These are phyloP conservation scores for Micromonas pusilla DNA, from an alignment of 139 green algal genomes.

Conservation along the genomic window DNA sequence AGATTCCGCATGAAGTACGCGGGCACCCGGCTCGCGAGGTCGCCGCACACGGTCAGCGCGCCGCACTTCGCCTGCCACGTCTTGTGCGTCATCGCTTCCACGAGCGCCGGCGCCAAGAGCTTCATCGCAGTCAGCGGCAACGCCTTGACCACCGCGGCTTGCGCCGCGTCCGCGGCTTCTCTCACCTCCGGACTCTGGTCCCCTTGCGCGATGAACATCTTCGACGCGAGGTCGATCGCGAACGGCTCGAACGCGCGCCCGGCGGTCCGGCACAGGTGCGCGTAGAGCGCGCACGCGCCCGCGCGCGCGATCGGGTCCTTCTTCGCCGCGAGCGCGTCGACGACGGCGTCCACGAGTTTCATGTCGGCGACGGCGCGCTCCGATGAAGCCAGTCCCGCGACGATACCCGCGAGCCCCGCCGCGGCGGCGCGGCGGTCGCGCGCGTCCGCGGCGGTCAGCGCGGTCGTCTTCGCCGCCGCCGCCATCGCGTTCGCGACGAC, in stretches of 20 bases:
- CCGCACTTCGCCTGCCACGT: conserved; percentile 10
- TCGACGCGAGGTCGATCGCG: not conserved
- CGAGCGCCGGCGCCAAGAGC: not conserved
- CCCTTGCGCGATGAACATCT: not conserved
- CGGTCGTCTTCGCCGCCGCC: not conserved
- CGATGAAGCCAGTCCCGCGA: not conserved
- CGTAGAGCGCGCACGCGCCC: not conserved
- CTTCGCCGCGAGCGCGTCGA: not conserved
- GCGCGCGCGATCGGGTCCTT: conserved; percentile 5
- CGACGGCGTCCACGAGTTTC: not conserved
- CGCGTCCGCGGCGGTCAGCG: not conserved
- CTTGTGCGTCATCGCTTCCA: conserved; percentile 14
- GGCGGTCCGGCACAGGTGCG: not conserved
- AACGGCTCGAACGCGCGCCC: conserved; percentile 12
- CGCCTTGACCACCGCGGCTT: not conserved
- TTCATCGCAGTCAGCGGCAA: conserved; percentile 13
- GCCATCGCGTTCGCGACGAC: not conserved
- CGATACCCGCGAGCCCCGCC: not conserved
- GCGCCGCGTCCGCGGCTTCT: not conserved
- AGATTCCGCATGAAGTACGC: conserved; percentile 10
- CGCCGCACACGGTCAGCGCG: not conserved
- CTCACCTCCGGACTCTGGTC: not conserved
- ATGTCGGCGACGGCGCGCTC: not conserved
- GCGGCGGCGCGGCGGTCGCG: not conserved
- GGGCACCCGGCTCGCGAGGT: not conserved